Conservation (phyloP, 805 yeast species). For the Candida boidinii region DNA sequence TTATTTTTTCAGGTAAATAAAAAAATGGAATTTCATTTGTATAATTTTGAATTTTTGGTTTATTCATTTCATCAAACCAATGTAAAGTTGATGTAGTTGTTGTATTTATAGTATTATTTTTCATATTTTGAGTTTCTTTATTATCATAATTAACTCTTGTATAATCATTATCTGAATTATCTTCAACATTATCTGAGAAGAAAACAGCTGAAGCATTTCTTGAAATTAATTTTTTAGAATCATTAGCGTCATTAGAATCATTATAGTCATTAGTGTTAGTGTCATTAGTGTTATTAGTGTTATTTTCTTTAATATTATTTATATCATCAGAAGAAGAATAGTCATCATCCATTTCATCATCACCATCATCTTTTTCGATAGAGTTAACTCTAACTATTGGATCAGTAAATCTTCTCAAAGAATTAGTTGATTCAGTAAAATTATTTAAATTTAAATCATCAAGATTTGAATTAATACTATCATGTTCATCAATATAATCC, state of each 20-base stretch:
- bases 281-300: background rate
- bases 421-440: conserved; percentile 8
- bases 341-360: background rate
- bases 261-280: background rate
- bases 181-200: conserved; percentile 18
- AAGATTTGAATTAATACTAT: conserved; percentile 2
- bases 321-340: background rate
- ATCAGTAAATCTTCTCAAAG: too few species aligned
- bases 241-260: background rate
- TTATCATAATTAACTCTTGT: background rate
- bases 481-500: background rate
- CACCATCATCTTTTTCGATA: background rate
- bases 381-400: background rate
- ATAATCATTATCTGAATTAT: background rate
- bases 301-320: background rate
- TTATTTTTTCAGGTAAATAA: conserved; percentile 20
- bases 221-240: background rate
- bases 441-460: conserved; percentile 3
- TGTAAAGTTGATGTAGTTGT: too few species aligned
- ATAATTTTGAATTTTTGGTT: too few species aligned
- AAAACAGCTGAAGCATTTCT: conserved; percentile 16
- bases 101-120: too few species aligned
- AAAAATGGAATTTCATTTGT: conserved; percentile 26
- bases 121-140: background rate
- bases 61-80: too few species aligned